A percentile compares a stretch with the other conserved stretches of the same genome.
These are phyloP conservation scores for Gossypium thurberi DNA, from an alignment of 345 rosid species.

Conservation along the genomic window DNA sequence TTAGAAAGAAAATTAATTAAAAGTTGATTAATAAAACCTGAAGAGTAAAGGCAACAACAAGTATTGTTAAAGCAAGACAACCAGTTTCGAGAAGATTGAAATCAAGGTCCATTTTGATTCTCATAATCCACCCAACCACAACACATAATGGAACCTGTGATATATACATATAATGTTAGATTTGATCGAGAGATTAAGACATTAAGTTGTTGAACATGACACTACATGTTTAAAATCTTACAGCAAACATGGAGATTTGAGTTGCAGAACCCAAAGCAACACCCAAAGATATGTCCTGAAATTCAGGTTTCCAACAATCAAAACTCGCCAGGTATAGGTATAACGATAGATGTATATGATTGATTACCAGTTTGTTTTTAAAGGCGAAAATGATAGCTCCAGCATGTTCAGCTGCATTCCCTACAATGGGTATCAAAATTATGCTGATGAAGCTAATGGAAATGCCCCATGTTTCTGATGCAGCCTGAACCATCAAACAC, in stretches of 20 bases:
- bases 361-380: constrained; percentile 63
- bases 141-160: constrained; percentile 75
- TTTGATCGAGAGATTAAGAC: background rate
- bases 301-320: no score
- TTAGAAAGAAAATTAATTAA: background rate
- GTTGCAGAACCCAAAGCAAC: constrained; percentile 89
- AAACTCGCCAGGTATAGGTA: no score
- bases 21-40: constrained; percentile 38
- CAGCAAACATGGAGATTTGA: constrained; percentile 94
- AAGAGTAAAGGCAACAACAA: constrained; percentile 62
- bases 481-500: constrained; percentile 35
- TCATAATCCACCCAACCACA: constrained; percentile 73
- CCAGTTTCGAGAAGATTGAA: constrained; percentile 84
- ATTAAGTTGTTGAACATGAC: background rate
- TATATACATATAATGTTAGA: background rate
- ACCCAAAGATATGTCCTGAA: constrained; percentile 81
- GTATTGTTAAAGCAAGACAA: constrained; percentile 59
- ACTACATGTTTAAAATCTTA: constrained; percentile 21
- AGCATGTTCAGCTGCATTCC: constrained; percentile 96
- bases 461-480: constrained; percentile 85
- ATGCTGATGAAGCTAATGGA: constrained; percentile 81
- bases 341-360: background rate
- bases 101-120: constrained; percentile 71
- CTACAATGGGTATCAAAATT: constrained; percentile 81
- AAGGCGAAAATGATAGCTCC: constrained; percentile 84